Evolutionary conservation across 495 filamentous ascomycete genomes (phyloP), one percentile per base, ranked within the genome.

Genomic region (Penicillium desertorum): DNA sequence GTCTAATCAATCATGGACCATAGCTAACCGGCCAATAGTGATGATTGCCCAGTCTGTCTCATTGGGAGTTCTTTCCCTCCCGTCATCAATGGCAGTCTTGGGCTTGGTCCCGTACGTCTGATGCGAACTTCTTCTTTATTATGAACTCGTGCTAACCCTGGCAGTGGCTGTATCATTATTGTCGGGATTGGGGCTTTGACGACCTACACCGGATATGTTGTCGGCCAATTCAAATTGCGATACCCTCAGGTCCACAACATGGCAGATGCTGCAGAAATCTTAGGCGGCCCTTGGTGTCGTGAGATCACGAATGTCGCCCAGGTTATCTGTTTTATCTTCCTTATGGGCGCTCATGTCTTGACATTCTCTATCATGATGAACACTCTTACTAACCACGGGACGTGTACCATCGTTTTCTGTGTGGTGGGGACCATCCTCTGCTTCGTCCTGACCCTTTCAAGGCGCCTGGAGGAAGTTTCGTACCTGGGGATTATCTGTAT

Each of bases 361-460:
- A 88, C 86, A 0, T 90, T 90, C 62, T 81, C 81, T 11, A 88
- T 92, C 57, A 83, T 85, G 67, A 81, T 91, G 69, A 86, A 86
- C 50, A 82, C 77, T 20, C 70, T 92, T 43, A 84, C 86, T 5
- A 67, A 83, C 2, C 80, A 89, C 63, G 83, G 76, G 4, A 72
- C 79, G 0, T 93, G 90, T 66, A 85, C 86, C 4, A 81, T 91
- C 55, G 77, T 85, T 4, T 92, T 87, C 62, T 79, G 79, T 8
- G 29, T 65, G 16, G 60, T 68, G 4, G 65, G 65, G 11, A 29
- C 62, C 43, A 23, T 68, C 23, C 45, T 65, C 23, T 63, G 65
- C 56, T 63, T 57, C 32, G 14, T 67, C 23, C 39, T 52, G 3
- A 47, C 45, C 3, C 45, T 47, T 8, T 47, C 45, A 17, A 47